Conservation (phyloP, 148 eudicot species). For the Camellia lanceoleosa region DNA sequence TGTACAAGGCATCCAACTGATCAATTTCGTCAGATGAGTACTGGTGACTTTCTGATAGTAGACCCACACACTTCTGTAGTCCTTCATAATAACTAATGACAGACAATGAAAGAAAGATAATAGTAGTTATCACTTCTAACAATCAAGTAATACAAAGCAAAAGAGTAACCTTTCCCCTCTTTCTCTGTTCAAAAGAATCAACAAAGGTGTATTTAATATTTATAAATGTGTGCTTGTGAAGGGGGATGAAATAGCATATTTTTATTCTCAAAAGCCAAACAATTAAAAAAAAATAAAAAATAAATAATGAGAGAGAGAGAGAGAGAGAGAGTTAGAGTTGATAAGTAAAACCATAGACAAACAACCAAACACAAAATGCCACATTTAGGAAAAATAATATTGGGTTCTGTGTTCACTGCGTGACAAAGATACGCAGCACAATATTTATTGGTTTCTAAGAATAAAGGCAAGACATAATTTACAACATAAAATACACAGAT, state of each 20-base stretch:
- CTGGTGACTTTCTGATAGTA: constrained; percentile 50
- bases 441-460: too few species aligned
- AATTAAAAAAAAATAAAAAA: neutral
- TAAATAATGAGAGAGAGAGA: neutral
- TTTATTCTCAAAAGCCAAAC: too few species aligned
- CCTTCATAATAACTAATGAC: constrained; percentile 83
- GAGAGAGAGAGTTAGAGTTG: neutral
- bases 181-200: too few species aligned
- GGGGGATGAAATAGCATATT: too few species aligned
- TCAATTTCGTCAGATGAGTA: constrained; percentile 69
- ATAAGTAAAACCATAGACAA: neutral
- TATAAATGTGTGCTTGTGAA: too few species aligned
- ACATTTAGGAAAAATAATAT: neutral
- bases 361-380: neutral
- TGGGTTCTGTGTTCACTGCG: too few species aligned
- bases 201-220: too few species aligned
- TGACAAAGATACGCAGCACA: too few species aligned
- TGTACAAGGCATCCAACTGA: constrained; percentile 70
- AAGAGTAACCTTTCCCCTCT: neutral
- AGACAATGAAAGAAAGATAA: neutral
- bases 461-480: too few species aligned
- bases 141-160: constrained; percentile 2
- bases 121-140: neutral
- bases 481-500: too few species aligned
- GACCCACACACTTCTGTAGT: constrained; percentile 81